Percentiles rank a stretch among this genome's conserved stretches.
Conservation (phyloP, 2,329 filamentous ascomycete species). For the Dothideomycetidae sp. region DNA sequence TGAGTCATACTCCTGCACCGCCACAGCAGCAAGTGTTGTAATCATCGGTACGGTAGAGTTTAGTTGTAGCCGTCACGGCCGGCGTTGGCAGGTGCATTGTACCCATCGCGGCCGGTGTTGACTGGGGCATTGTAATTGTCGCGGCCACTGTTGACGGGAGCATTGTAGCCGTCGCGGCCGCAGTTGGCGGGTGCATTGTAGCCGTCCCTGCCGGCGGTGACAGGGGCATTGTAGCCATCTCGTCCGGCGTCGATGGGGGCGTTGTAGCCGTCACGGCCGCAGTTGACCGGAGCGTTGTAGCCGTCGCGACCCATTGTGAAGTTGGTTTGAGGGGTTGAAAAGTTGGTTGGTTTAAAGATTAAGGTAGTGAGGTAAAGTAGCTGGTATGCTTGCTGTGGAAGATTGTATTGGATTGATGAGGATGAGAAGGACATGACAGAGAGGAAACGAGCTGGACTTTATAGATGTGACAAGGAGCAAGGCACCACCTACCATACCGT, state of each 20-base stretch:
- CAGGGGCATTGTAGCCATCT: neutral
- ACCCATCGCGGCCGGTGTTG: slow-evolving; percentile 3
- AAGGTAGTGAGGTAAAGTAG: too few relatives aligned
- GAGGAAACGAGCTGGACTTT: too few relatives aligned
- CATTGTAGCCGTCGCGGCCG: slow-evolving; percentile 7
- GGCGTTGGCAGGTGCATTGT: neutral
- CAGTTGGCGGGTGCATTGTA: slow-evolving; percentile 14
- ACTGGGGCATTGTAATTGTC: slow-evolving; percentile 1
- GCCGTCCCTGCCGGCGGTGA: slow-evolving; percentile 10
- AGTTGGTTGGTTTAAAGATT: neutral
- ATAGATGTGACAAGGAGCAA: too few relatives aligned
- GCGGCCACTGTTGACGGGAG: slow-evolving; percentile 3
- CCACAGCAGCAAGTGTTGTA: neutral
- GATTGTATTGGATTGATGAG: too few relatives aligned
- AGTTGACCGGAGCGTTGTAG: slow-evolving; percentile 5
- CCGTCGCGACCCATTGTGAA: slow-evolving; percentile 15
- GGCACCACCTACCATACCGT: too few relatives aligned
- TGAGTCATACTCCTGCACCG: neutral
- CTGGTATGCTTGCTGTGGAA: too few relatives aligned
- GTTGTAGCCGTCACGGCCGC: slow-evolving; percentile 31
- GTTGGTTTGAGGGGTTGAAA: neutral
- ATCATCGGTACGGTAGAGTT: neutral
- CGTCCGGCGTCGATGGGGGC: slow-evolving; percentile 10
- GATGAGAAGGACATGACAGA: too few relatives aligned
- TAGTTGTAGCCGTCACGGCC: slow-evolving; percentile 17